Conservation (phyloP, 805 yeast genomes). For the Saccharomycopsis lassenensis region DNA sequence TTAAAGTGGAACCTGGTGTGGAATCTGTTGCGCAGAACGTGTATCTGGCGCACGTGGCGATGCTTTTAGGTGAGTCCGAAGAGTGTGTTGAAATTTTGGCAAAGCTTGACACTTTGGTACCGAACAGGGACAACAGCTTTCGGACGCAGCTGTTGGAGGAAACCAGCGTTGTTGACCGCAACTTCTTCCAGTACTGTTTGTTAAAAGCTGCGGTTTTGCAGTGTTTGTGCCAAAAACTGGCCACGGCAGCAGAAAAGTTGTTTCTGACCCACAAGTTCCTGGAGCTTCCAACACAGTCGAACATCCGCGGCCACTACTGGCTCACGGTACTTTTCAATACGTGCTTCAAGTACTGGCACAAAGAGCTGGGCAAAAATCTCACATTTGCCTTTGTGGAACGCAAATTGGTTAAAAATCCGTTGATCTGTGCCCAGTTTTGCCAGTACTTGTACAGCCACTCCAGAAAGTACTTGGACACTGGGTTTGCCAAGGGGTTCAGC, state of each 20-base stretch:
- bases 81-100: too few species aligned
- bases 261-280: constrained; percentile 2
- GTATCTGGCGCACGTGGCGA: too few species aligned
- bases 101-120: too few species aligned
- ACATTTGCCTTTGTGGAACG: constrained; percentile 1
- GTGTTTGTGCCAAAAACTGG: not conserved
- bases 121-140: too few species aligned
- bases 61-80: too few species aligned
- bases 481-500: constrained; percentile 3
- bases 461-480: not conserved
- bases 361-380: not conserved
- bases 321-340: constrained; percentile 5
- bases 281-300: constrained; percentile 9
- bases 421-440: constrained; percentile 6
- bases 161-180: too few species aligned
- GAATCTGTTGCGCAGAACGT: too few species aligned
- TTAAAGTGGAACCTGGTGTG: too few species aligned
- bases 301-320: constrained; percentile 14
- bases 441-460: constrained; percentile 8
- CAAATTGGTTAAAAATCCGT: constrained; percentile 2
- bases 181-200: constrained; percentile 5
- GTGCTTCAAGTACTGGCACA: constrained; percentile 3
- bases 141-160: too few species aligned
- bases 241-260: not conserved
- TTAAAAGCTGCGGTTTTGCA: constrained; percentile 6